Conservation (phyloP, 2,329 filamentous ascomycete species). For the Botryotinia narcissicola region DNA sequence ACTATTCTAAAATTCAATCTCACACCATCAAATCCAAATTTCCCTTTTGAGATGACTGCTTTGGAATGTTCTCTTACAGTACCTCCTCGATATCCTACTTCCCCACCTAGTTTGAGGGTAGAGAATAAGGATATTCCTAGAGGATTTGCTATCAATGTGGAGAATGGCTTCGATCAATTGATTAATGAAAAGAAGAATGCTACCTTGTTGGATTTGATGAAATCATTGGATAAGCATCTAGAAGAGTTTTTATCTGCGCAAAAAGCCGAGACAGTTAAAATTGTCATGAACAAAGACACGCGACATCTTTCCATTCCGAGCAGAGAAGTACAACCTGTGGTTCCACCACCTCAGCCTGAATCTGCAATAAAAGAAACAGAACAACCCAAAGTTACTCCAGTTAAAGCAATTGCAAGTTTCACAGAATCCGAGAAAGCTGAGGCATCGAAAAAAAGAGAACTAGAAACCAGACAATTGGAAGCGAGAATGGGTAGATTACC, state of each 20-base stretch:
- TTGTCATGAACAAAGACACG: slow-evolving; percentile 43
- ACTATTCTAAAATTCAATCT: slow-evolving; percentile 64
- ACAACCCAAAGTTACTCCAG: slow-evolving; percentile 18
- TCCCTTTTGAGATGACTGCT: slow-evolving; percentile 71
- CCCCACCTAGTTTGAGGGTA: slow-evolving; percentile 59
- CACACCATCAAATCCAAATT: slow-evolving; percentile 76
- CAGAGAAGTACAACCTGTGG: slow-evolving; percentile 30
- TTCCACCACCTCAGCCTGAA: slow-evolving; percentile 15
- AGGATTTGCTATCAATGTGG: slow-evolving; percentile 73
- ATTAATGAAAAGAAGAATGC: slow-evolving; percentile 52
- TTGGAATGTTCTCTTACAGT: slow-evolving; percentile 67
- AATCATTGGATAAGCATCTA: slow-evolving; percentile 69
- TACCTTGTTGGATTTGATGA: slow-evolving; percentile 65
- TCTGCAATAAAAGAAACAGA: slow-evolving; percentile 9
- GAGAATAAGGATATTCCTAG: slow-evolving; percentile 68
- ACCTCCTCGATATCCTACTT: slow-evolving; percentile 60
- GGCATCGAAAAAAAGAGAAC: slow-evolving; percentile 61
- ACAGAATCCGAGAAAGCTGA: slow-evolving; percentile 58
- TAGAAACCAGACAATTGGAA: slow-evolving; percentile 71
- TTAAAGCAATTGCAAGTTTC: slow-evolving; percentile 40
- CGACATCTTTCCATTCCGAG: slow-evolving; percentile 36
- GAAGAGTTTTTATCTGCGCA: slow-evolving; percentile 67
- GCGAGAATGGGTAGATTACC: slow-evolving; percentile 67
- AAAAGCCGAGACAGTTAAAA: slow-evolving; percentile 69
- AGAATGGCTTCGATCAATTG: slow-evolving; percentile 68